phyloP scores from a whole-genome alignment of 768 basidiomycete species.

The Kwoniella europaea region DNA sequence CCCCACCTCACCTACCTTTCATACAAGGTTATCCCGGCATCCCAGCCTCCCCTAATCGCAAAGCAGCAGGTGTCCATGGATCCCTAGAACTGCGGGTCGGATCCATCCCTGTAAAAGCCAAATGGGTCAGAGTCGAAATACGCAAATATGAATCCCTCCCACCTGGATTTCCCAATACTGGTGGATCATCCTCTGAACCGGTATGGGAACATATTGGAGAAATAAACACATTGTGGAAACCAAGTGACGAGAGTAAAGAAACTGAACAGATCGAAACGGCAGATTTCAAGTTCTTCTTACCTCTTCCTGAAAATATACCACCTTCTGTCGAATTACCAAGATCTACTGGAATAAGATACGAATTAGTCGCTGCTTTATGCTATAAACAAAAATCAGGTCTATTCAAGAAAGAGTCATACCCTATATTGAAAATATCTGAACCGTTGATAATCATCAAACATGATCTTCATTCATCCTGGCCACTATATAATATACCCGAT shows the following conservation, averaged over 20 bases:
- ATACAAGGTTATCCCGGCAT: conserved; percentile 57
- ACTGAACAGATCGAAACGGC: conserved; percentile 71
- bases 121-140: conserved; percentile 89
- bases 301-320: conserved; percentile 89
- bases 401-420: conserved; percentile 77
- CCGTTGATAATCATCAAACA: conserved; percentile 88
- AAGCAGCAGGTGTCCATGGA: conserved; percentile 53
- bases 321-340: conserved; percentile 75
- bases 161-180: conserved; percentile 34
- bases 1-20: conserved; percentile 57
- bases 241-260: conserved; percentile 66
- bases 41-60: conserved; percentile 35
- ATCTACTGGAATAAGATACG: conserved; percentile 83
- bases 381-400: conserved; percentile 84
- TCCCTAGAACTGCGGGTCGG: conserved; percentile 83
- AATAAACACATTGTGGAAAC: conserved; percentile 81
- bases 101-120: conserved; percentile 74
- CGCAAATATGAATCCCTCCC: conserved; percentile 78
- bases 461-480: conserved; percentile 91
- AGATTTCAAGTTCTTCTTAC: conserved; percentile 86
- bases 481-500: conserved; percentile 64
- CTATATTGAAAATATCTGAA: conserved; percentile 70
- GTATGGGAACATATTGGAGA: conserved; percentile 61
- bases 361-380: conserved; percentile 84
- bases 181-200: conserved; percentile 10